Evolutionary conservation across 805 yeast species (phyloP), one percentile per base, ranked within the genome.

Genomic region (Starmerella vaccinii): DNA sequence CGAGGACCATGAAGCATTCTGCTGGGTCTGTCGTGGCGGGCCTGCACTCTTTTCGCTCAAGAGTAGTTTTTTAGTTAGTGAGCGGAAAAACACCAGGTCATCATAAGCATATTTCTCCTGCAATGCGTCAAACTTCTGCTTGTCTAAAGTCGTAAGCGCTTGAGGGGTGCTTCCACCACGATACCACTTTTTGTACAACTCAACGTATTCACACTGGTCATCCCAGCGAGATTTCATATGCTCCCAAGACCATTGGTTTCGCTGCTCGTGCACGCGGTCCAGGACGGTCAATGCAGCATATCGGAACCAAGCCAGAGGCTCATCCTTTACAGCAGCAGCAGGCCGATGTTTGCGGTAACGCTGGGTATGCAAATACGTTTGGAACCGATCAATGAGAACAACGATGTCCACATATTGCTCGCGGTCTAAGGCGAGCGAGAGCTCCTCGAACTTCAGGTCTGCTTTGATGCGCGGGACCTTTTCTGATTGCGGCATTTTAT

Each of bases 211-310:
- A 47, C 73, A 76, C 59, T 96, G 71, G 62, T 83, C 80, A 54
- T 84, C 84, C 56, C 94, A 71, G 61, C 95, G 74, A 45, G 72
- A 73, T 44, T 76, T 76, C 58, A 90, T 78, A 61, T 76, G 76
- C 3, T 76, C 92, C 98, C 98, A 94, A 32, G 87, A 80, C 94
- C 95, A 85, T 59, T 76, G 78, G 58, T 80, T 76, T 62, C 84
- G 79, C 59, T 75, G 78, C 52, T 86, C 92, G 59, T 84, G 95
- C 35, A 92, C 81, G 62, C 88, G 95, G 51, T 78, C 72, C 40
- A 78, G 66, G 2, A 92, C 84, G 19, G 85, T 80, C n/a, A 74
- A 67, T 1, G 85, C 90, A 6, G 92, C 83, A 64, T 85, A 92
- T 53, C 70, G 65, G 60, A 92, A 77, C 98, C 98, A 92, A 34